Evolutionary conservation across 495 filamentous ascomycete genomes (phyloP), one percentile per base, ranked within the genome.

Genomic region (Talaromyces trachyspermus): DNA sequence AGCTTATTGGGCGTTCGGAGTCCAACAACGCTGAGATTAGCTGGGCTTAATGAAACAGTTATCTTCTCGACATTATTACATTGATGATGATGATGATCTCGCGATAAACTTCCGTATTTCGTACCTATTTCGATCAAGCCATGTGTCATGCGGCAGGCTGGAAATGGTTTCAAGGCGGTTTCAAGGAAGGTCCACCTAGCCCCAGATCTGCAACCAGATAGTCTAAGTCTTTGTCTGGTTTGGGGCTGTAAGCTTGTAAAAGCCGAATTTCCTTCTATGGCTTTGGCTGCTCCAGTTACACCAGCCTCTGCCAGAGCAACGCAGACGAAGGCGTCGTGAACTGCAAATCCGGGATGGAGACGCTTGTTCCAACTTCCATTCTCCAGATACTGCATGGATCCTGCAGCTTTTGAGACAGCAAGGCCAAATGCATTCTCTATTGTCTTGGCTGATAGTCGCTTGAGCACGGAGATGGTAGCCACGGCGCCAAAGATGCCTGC

Each of bases 331-430:
- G 33, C 33, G 33, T 36, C 33, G n/a, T 36, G 33, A 36, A 36
- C 33, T 36, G 33, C 33, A 36, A 36, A 36, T 36, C 33, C 33
- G 17, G 33, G 33, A 36, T 36, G 33, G 33, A 36, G 33, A 36
- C 33, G 33, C 33, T 36, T 36, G 33, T 36, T 36, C 33, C 33
- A 36, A 36, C 33, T 36, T 36, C 33, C 33, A 36, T 36, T 36
- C 33, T 36, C 33, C 12, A 36, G 33, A 36, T 36, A 36, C n/a
- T 36, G 33, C 33, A 36, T 36, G n/a, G 33, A 36, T 36, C 33
- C 33, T 36, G 33, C 33, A 7, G 33, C 33, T 14, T 36, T 36
- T 36, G 33, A 36, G 33, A 36, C 33, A 15, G 33, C 33, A 36
- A 36, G 33, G n/a, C 33, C 33, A 36, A 36, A 36, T 5, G 33